Conservation (phyloP, 306 rosid genomes). For the Benincasa hispida region DNA sequence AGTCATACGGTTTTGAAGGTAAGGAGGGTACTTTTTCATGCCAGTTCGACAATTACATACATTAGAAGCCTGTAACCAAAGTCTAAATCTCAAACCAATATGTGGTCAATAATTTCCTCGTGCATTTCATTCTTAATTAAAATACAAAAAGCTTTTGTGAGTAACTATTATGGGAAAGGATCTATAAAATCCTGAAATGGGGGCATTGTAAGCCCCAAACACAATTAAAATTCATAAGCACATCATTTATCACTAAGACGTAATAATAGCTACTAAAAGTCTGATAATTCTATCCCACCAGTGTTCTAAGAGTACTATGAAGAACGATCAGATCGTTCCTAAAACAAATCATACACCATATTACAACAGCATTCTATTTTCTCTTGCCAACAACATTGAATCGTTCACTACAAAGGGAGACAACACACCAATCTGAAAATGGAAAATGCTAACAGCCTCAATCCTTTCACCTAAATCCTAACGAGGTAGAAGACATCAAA, state of each 20-base stretch:
- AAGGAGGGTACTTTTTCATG: background rate
- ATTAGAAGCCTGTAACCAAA: background rate
- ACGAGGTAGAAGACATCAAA: background rate
- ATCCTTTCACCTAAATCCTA: background rate
- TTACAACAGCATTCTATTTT: background rate
- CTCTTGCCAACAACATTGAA: background rate
- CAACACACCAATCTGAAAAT: background rate
- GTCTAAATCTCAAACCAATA: background rate
- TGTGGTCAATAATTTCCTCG: background rate
- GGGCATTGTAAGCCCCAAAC: background rate
- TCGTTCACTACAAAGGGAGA: background rate
- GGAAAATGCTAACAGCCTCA: background rate
- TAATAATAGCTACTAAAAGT: background rate
- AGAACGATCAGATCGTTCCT: background rate
- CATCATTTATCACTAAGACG: background rate
- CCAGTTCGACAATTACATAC: background rate
- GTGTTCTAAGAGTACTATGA: background rate
- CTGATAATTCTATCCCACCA: background rate
- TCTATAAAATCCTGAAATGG: background rate
- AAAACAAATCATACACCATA: background rate
- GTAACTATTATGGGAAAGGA: background rate
- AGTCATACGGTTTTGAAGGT: background rate
- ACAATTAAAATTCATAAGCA: background rate
- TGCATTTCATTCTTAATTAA: too few relatives aligned
- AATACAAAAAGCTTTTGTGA: background rate